These are phyloP conservation scores for Trametes elegans DNA, from an alignment of 768 basidiomycete species.

Conservation along the genomic window DNA sequence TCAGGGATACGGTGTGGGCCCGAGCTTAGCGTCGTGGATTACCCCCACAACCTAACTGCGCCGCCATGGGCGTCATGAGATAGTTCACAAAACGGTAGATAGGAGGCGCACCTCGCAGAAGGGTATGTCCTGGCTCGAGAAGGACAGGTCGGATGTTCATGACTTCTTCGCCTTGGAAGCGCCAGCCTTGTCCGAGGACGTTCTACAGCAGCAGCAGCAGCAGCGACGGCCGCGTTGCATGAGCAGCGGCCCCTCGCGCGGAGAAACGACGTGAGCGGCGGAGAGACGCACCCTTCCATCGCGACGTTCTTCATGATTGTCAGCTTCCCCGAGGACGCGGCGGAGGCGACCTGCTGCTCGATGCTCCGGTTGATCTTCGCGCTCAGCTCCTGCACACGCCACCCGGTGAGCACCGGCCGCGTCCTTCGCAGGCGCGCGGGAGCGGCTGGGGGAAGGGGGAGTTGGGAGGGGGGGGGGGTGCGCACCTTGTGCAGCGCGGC, in stretches of 20 bases:
- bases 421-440: background rate
- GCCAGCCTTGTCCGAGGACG: conserved; percentile 15
- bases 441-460: too few species aligned
- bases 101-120: conserved; percentile 4
- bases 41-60: background rate
- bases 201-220: background rate
- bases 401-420: background rate
- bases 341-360: conserved; percentile 86
- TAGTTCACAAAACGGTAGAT: background rate
- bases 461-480: background rate
- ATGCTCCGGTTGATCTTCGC: conserved; percentile 92
- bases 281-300: conserved; percentile 36
- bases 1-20: background rate
- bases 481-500: conserved; percentile 75
- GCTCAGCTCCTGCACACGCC: conserved; percentile 61
- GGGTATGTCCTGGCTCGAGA: background rate
- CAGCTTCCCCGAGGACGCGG: conserved; percentile 85
- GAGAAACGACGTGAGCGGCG: background rate
- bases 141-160: background rate
- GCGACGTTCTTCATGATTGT: conserved; percentile 84
- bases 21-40: background rate
- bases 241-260: too few species aligned
- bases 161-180: conserved; percentile 21
- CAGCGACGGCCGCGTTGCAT: too few species aligned
- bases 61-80: conserved; percentile 1